Base-by-base conservation (phyloP, 1,284 basidiomycete genomes). In the Cryptococcus sp. region DNA sequence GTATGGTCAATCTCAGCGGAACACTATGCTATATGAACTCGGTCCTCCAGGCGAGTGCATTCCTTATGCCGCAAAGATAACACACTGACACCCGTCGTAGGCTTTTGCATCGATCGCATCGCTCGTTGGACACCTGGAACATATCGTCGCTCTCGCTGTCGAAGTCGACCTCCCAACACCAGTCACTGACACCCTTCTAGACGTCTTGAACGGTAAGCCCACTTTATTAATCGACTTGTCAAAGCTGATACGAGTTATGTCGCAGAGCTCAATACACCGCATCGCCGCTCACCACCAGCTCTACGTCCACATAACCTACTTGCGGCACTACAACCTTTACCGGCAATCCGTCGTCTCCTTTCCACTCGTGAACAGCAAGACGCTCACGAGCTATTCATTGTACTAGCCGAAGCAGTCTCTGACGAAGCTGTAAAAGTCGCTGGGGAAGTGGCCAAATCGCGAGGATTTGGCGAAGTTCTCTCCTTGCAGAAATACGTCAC, bases 1-100 rank as follows among this genome's bases (percentile, higher is more conserved):
- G 91, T 1, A 86, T 95, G 55, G 88, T 93, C 68, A 95, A 96
- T 71, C 87, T 93, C 39, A 91, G 89, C n/a, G 92, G 93, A 10
- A 93, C 91, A 51, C 89, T 94, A 63, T 95, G 93, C 72, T 96
- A 94, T 80, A 89, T 95, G 86, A 93, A 96, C 74, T 91, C 91
- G 15, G 93, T 91, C 3, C 79, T 95, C 11, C 92, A 94, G 84
- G 91, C 89, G 63, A 62, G 81, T 69, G 7, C 5, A 4, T 45
- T 16, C 22, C 22, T 29, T 25, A 5, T 19, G 34, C 29, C 25
- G 46, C 38, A 11, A 20, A 17, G 15, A 20, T 20, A 46, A n/a
- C 15, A 5, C 22, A 25, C 20, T 19, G 10, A 50, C 11, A 46
- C 22, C 25, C 23, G 17, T 15, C 17, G 23, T 19, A 93, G 89